Evolutionary conservation across 1,284 basidiomycete genomes (phyloP), one percentile per base, ranked within the genome.

Genomic region (Cryptococcus sp.): DNA sequence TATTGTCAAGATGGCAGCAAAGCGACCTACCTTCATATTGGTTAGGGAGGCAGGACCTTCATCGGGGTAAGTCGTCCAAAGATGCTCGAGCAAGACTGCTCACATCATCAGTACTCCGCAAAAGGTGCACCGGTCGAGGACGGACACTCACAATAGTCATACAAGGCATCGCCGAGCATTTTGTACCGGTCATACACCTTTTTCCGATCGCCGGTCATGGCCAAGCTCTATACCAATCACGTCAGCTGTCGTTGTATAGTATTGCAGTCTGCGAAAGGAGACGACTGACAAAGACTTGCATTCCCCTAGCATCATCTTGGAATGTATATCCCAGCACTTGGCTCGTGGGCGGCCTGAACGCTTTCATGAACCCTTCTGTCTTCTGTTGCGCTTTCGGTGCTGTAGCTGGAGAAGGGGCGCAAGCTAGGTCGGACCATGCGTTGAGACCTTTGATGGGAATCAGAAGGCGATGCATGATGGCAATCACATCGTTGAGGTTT

Each of bases 311-410:
- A 1, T 55, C 40, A 43, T 70, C 61, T 3, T 62, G 59, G 63
- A 73, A 73, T 1, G 45, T 57, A 46, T 71, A 73, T 8, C 63
- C 69, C n/a, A 70, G 46, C 11, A 73, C 41, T 0, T 62, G 64
- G 10, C 62, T 45, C 15, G 25, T 30, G 41, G 25, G 19, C 16
- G 40, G 30, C 7, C 55, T 61, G 53, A 58, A 58, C n/a, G 58
- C 53, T 17, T 46, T 53, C 55, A 62, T 54, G 23, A 53, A 65
- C 1, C 38, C 42, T 42, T 40, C 16, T 20, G 6, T 38, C 30
- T 22, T 27, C 17, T 30, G 6, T 27, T 35, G 25, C 10, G 20
- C 52, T 13, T 27, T 13, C 7, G 20, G 15, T 10, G 40, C n/a
- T 52, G 48, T 45, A 13, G 50, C 7, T 10, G 55, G 47, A 23